Conservation (phyloP, 495 filamentous ascomycete species). For the Talaromyces stipitatus region DNA sequence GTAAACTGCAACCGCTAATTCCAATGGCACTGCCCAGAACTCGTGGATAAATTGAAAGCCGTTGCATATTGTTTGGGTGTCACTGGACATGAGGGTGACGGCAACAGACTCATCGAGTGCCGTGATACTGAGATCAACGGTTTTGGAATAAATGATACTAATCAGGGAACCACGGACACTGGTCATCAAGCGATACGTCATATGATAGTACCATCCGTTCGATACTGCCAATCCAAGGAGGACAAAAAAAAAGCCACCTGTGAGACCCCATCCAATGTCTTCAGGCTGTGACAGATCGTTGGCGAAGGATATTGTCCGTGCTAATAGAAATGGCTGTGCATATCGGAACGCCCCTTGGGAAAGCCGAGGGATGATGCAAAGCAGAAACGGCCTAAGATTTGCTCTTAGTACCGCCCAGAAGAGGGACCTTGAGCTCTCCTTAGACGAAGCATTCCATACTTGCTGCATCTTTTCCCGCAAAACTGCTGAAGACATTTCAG, state of each 20-base stretch:
- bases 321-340: slow-evolving; percentile 57
- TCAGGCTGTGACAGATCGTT: slow-evolving; percentile 26
- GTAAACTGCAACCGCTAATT: slow-evolving; percentile 44
- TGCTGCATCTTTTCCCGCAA: neutral
- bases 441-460: neutral
- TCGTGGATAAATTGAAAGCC: slow-evolving; percentile 35
- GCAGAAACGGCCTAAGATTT: slow-evolving; percentile 36
- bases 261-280: slow-evolving; percentile 44
- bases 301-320: slow-evolving; percentile 41
- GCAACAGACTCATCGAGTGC: slow-evolving; percentile 29
- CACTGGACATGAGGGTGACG: slow-evolving; percentile 50
- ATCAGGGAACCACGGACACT: slow-evolving; percentile 53
- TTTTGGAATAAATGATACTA: slow-evolving; percentile 46
- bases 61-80: slow-evolving; percentile 39
- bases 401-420: slow-evolving; percentile 36
- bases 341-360: slow-evolving; percentile 52
- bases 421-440: slow-evolving; percentile 24
- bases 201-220: slow-evolving; percentile 42
- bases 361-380: slow-evolving; percentile 43
- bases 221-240: slow-evolving; percentile 45
- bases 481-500: neutral
- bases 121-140: slow-evolving; percentile 29
- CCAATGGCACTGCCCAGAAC: slow-evolving; percentile 45
- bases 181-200: slow-evolving; percentile 47
- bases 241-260: slow-evolving; percentile 41